Evolutionary conservation across 2,329 filamentous ascomycete species (phyloP), one percentile per base, ranked within the genome.

Genomic region (Penicillium sp.): DNA sequence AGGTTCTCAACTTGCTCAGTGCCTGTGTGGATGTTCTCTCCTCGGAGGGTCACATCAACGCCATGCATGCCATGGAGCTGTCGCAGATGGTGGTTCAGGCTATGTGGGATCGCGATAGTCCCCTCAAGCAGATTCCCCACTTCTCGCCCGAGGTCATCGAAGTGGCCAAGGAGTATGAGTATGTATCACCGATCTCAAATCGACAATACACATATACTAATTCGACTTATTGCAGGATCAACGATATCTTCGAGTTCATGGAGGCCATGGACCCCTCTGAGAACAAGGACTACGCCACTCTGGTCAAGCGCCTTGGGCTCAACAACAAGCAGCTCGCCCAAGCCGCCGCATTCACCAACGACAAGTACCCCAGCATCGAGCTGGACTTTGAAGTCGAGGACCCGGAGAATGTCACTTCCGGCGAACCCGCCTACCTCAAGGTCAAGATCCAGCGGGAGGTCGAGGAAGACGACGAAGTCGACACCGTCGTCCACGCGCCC

Each of bases 51-150:
- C 92, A 97, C 72, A 85, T 99, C 65, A 99, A 99, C 75, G 94
- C 95, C 63, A 96, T 97, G 89, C 93, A 90, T 72, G 95, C 95
- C 30, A 99, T 99, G 94, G 95, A 99, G 78, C 92, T 99, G 86
- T 96, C 92, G 13, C 95, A 99, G 76, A 99, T 99, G 95, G 92
- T 96, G 57, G 93, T 99, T 3, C 95, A 99, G 80, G 93, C 91
- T 54, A 97, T 98, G 92, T 99, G 95, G 95, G 94, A 99, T 80
- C 91, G 93, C 61, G 95, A 99, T 77, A 96, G 91, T 72, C 93
- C 95, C 42, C 85, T 99, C 68, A 97, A 97, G 82, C 95, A 99
- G 79, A 97, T 99, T 73, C 95, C 95, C 69, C 92, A 98, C 81
- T 98, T 98, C 77, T 88, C 89, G 17, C 86, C 89, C 40, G 89